Percentiles rank a stretch among this genome's conserved stretches.
These are phyloP conservation scores for Aureobasidium sp. DNA, from an alignment of 2,329 filamentous ascomycete genomes.

Conservation along the genomic window DNA sequence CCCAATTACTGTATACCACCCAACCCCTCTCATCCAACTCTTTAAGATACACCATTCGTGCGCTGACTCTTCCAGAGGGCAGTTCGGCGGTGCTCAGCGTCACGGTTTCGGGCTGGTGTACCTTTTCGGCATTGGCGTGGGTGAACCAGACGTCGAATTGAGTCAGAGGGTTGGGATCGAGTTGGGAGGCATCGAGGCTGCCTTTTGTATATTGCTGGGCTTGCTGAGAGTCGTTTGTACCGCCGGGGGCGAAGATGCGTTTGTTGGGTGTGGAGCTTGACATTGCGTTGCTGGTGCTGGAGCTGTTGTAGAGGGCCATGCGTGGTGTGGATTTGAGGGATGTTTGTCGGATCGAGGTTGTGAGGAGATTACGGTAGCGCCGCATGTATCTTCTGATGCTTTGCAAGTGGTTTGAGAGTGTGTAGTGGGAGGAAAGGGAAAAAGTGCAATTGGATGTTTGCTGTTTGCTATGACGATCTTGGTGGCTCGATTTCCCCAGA, in stretches of 20 bases:
- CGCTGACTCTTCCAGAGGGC: conserved; percentile 74
- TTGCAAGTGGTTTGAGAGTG: neutral
- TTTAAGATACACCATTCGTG: conserved; percentile 88
- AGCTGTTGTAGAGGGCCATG: conserved; percentile 10
- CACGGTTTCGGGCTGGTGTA: conserved; percentile 79
- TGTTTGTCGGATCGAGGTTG: neutral
- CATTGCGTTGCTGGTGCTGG: neutral
- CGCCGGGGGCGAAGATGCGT: conserved; percentile 55
- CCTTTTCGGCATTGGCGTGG: conserved; percentile 52
- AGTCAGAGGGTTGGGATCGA: conserved; percentile 57
- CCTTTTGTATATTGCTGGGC: conserved; percentile 69
- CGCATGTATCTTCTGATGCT: conserved; percentile 5
- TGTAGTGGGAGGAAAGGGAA: neutral
- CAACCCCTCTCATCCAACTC: conserved; percentile 79
- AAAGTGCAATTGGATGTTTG: neutral
- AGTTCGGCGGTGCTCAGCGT: conserved; percentile 77
- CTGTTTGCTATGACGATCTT: conserved; percentile 8
- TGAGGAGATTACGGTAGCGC: neutral
- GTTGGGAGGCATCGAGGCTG: conserved; percentile 52
- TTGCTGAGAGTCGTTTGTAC: conserved; percentile 49
- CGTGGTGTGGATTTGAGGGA: neutral
- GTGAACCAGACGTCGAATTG: conserved; percentile 92
- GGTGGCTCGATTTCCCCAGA: conserved; percentile 3
- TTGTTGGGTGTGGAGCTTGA: conserved; percentile 20
- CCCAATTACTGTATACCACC: conserved; percentile 91